These are phyloP conservation scores for Cocos nucifera DNA, from an alignment of 176 grass and related monocot genomes.

Conservation along the genomic window DNA sequence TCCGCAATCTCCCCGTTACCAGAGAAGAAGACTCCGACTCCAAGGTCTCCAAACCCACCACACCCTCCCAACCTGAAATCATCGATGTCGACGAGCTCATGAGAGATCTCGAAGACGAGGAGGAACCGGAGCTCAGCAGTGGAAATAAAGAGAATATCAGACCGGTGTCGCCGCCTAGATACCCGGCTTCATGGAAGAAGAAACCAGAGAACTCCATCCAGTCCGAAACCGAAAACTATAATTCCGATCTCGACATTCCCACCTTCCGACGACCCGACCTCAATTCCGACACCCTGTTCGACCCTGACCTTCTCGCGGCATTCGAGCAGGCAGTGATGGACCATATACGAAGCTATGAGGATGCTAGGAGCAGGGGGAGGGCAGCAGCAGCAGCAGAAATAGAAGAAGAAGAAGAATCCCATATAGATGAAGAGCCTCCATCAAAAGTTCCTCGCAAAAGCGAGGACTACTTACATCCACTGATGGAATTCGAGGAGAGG, in stretches of 20 bases:
- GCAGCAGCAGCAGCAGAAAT: too few species aligned
- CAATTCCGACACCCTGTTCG: conserved; percentile 61
- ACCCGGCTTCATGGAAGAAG: conserved; percentile 4
- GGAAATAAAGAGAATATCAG: conserved; percentile 54
- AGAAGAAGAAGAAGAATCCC: neutral
- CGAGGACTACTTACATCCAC: neutral
- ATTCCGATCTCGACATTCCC: neutral
- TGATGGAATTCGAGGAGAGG: conserved; percentile 29
- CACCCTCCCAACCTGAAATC: conserved; percentile 7
- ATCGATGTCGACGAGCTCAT: neutral
- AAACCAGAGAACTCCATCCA: conserved; percentile 18
- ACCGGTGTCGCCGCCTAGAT: conserved; percentile 21
- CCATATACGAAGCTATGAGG: conserved; percentile 28
- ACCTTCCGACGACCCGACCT: conserved; percentile 56
- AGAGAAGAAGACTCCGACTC: too few species aligned
- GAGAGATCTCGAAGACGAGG: neutral
- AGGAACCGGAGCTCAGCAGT: neutral
- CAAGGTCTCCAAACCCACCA: conserved; percentile 13
- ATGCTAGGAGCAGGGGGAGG: conserved; percentile 19
- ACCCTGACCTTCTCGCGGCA: conserved; percentile 78
- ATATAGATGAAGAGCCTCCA: conserved; percentile 2
- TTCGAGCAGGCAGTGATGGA: conserved; percentile 59
- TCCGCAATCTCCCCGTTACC: neutral
- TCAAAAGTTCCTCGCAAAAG: conserved; percentile 15
- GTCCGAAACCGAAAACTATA: conserved; percentile 1